A percentile compares a stretch with the other conserved stretches of the same genome.
Evolutionary conservation across 352 stramenopile genomes (phyloP).

Genomic region (Phytopythium delawarense): DNA sequence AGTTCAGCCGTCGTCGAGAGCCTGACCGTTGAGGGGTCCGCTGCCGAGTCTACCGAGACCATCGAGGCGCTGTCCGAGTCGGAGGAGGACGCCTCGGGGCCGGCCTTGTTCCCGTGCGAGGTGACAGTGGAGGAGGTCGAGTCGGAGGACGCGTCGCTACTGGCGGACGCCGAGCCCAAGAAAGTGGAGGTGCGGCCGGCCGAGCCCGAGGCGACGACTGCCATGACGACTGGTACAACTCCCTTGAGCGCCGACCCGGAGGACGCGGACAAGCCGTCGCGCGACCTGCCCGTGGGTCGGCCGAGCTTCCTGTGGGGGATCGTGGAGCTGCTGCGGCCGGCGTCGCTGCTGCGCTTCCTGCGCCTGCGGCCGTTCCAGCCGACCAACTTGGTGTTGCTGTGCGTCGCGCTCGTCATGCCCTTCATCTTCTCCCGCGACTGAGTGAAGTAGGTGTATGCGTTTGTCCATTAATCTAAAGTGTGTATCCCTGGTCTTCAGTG

Average conservation of each 20-base stretch:
- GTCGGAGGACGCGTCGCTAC: not conserved
- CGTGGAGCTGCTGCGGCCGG: slow-evolving; percentile 15
- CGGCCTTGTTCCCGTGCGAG: not conserved
- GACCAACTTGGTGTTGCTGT: slow-evolving; percentile 33
- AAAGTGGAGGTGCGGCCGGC: slow-evolving; percentile 4
- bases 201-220: not conserved
- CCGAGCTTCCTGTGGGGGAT: slow-evolving; percentile 1
- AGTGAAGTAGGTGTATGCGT: too few species aligned
- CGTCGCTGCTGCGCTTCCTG: slow-evolving; percentile 27
- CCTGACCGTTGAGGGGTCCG: not conserved
- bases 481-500: too few species aligned
- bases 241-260: not conserved
- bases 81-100: not conserved
- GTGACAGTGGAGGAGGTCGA: slow-evolving; percentile 1
- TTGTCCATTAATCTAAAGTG: too few species aligned
- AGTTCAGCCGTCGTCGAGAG: too few species aligned
- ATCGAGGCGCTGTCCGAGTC: not conserved
- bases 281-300: slow-evolving; percentile 1
- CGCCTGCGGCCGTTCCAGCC: slow-evolving; percentile 29
- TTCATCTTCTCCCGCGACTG: slow-evolving; percentile 20
- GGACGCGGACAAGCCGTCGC: not conserved
- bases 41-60: not conserved
- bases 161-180: not conserved
- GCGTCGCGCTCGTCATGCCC: slow-evolving; percentile 31
- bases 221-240: not conserved